Conservation (phyloP, 805 yeast species). For the Maudiozyma saulgeensis region DNA sequence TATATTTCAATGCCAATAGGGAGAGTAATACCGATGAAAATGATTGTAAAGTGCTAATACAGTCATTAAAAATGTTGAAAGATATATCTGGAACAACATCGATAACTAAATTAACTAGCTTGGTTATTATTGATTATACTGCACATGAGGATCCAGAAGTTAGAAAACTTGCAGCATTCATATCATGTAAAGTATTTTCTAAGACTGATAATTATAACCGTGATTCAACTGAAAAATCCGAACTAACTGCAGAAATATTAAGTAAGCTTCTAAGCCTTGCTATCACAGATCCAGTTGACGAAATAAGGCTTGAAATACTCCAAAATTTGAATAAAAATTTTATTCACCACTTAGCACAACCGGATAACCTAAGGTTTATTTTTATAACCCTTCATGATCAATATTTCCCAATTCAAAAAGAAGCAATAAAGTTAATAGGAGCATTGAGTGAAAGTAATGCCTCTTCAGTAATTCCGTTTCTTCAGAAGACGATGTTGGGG, state of each 20-base stretch:
- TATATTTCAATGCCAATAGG: constrained; percentile 62
- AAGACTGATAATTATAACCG: constrained; percentile 79
- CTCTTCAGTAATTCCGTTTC: constrained; percentile 88
- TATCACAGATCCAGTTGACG: constrained; percentile 80
- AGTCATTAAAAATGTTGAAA: constrained; percentile 69
- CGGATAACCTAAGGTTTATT: constrained; percentile 74
- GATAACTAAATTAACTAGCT: constrained; percentile 77
- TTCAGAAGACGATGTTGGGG: constrained; percentile 79
- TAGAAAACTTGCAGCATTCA: constrained; percentile 73
- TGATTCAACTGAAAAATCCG: constrained; percentile 68
- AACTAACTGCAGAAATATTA: constrained; percentile 76
- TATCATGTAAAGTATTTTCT: constrained; percentile 67
- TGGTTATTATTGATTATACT: constrained; percentile 73
- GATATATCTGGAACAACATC: constrained; percentile 68
- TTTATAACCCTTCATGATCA: constrained; percentile 91
- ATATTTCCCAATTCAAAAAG: constrained; percentile 69
- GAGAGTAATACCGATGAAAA: constrained; percentile 34
- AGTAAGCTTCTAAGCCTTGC: constrained; percentile 73
- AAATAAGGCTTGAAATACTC: constrained; percentile 73
- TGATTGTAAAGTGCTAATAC: constrained; percentile 50
- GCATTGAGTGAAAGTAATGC: constrained; percentile 81
- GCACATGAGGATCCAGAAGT: constrained; percentile 74
- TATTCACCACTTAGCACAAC: constrained; percentile 90
- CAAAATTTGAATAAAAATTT: constrained; percentile 62
- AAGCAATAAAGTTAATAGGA: constrained; percentile 72